Conservation (phyloP, 257 asterid genomes). For the Buddleja alternifolia region DNA sequence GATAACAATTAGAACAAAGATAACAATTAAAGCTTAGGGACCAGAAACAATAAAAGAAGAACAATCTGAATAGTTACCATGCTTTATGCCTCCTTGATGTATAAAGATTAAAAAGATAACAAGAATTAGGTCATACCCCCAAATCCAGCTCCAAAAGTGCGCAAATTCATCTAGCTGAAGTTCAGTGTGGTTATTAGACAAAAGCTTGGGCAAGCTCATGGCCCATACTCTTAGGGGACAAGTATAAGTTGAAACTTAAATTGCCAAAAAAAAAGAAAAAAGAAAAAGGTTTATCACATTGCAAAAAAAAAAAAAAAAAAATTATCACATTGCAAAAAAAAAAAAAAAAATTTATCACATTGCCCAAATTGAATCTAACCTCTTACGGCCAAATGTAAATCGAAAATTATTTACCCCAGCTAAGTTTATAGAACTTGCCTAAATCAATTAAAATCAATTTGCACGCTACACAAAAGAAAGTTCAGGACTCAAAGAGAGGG, state of each 20-base stretch:
- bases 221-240: constrained; percentile 4
- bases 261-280: too few relatives aligned
- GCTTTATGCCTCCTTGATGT: background rate
- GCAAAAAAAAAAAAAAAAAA: too few relatives aligned
- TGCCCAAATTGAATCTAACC: constrained; percentile 9
- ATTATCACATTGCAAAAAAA: too few relatives aligned
- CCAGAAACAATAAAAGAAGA: constrained; percentile 1
- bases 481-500: background rate
- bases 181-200: background rate
- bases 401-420: background rate
- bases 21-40: background rate
- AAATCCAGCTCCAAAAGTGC: too few relatives aligned
- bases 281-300: too few relatives aligned
- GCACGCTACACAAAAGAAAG: background rate
- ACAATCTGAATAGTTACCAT: background rate
- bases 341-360: constrained; percentile 4
- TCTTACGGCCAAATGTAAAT: background rate
- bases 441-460: constrained; percentile 14
- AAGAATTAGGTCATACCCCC: background rate
- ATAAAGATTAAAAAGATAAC: background rate
- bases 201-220: constrained; percentile 24
- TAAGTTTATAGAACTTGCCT: background rate
- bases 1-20: constrained; percentile 10
- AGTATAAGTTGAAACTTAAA: background rate
- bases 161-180: constrained; percentile 1